Evolutionary conservation across 805 yeast species (phyloP).

Genomic region (Scheffersomyces ergatensis): DNA sequence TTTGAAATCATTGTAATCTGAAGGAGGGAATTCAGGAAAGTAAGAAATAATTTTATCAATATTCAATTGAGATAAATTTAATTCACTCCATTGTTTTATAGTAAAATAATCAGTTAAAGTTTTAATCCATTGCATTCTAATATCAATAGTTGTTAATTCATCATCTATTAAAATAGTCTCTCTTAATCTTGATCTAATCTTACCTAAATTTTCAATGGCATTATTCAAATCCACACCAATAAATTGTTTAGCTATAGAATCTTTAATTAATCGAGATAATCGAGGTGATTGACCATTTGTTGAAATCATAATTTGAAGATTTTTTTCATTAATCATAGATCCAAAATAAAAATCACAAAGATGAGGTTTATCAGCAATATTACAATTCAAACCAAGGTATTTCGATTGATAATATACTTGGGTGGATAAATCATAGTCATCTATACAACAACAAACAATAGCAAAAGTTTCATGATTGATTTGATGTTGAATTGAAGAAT

Average conservation of each 20-base stretch:
- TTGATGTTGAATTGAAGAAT: constrained; percentile 27
- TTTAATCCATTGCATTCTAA: constrained; percentile 72
- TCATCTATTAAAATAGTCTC: constrained; percentile 41
- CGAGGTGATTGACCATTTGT: constrained; percentile 84
- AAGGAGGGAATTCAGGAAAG: constrained; percentile 54
- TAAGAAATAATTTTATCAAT: constrained; percentile 41
- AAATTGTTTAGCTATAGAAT: constrained; percentile 52
- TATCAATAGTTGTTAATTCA: constrained; percentile 49
- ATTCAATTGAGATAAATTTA: constrained; percentile 25
- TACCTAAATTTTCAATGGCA: constrained; percentile 61
- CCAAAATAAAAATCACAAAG: constrained; percentile 87
- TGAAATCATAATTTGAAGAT: constrained; percentile 75
- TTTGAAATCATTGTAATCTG: not conserved
- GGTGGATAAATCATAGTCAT: constrained; percentile 60
- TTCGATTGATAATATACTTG: constrained; percentile 52
- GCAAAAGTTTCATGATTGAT: constrained; percentile 48
- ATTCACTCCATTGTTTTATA: constrained; percentile 57
- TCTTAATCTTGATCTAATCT: constrained; percentile 51
- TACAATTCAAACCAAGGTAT: constrained; percentile 54
- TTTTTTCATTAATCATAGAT: constrained; percentile 68
- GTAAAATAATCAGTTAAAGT: constrained; percentile 58
- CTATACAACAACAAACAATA: constrained; percentile 71
- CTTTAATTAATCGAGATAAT: constrained; percentile 52
- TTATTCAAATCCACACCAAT: constrained; percentile 47
- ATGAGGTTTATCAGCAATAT: constrained; percentile 83